phyloP scores from a whole-genome alignment of 345 rosid genomes.

The Lenwebbia sp. region DNA sequence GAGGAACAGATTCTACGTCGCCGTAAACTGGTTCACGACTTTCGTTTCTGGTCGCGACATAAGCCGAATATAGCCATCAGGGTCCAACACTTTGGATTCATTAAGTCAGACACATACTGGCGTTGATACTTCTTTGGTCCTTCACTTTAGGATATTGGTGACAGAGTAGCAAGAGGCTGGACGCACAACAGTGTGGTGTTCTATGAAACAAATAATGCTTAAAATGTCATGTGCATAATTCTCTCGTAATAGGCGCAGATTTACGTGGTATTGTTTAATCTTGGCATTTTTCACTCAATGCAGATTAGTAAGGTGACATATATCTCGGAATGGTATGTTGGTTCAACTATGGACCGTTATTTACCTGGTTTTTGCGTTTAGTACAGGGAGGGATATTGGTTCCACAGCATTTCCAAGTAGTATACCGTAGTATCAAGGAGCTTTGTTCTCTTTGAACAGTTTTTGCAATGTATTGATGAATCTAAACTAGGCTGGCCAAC shows the following conservation, averaged over 20 bases:
- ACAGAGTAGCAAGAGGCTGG: neutral
- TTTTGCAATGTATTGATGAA: neutral
- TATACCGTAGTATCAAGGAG: neutral
- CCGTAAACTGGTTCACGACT: slow-evolving; percentile 85
- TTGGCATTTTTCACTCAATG: neutral
- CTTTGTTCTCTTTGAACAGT: neutral
- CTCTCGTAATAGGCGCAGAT: neutral
- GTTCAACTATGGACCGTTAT: neutral
- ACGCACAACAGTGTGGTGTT: neutral
- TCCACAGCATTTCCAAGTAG: neutral
- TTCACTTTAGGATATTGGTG: neutral
- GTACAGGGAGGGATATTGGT: neutral
- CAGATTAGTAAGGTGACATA: neutral
- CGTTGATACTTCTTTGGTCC: neutral
- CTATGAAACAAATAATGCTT: neutral
- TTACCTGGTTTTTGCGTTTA: neutral
- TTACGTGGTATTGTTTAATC: neutral
- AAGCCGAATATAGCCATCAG: slow-evolving; percentile 38
- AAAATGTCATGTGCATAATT: neutral
- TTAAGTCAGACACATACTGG: neutral
- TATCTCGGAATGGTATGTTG: neutral
- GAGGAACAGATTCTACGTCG: slow-evolving; percentile 88
- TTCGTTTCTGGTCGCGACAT: slow-evolving; percentile 84
- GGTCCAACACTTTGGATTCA: neutral
- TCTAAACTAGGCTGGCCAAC: neutral